These are phyloP conservation scores for Pichia occidentalis DNA, from an alignment of 805 yeast genomes.

Conservation along the genomic window DNA sequence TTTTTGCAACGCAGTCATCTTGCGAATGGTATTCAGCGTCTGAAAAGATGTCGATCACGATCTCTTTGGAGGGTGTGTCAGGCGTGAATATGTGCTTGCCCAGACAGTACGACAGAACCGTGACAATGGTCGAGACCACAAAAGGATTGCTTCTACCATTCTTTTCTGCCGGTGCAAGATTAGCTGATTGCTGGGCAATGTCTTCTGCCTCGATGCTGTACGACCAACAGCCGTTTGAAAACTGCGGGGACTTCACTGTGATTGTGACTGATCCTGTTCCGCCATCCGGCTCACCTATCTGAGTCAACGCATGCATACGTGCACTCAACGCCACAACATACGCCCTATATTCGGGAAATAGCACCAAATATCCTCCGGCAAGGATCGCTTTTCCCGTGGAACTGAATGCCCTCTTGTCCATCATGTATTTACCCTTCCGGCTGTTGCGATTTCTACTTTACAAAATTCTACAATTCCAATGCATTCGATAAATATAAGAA, in stretches of 20 bases:
- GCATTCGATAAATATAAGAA: too few species aligned
- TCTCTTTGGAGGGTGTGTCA: slow-evolving; percentile 27
- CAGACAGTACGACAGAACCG: slow-evolving; percentile 46
- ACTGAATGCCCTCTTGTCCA: slow-evolving; percentile 48
- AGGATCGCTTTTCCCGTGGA: slow-evolving; percentile 95
- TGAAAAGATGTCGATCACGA: slow-evolving; percentile 58
- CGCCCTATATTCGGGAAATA: slow-evolving; percentile 68
- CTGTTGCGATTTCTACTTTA: neutral
- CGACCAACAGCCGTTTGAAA: slow-evolving; percentile 61
- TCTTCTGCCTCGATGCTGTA: slow-evolving; percentile 33
- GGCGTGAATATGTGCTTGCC: slow-evolving; percentile 19
- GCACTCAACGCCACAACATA: slow-evolving; percentile 84
- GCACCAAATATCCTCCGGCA: slow-evolving; percentile 91
- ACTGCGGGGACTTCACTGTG: slow-evolving; percentile 68
- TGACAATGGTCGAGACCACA: slow-evolving; percentile 53
- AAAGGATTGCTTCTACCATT: slow-evolving; percentile 56
- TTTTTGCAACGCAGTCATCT: slow-evolving; percentile 33
- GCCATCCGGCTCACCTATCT: slow-evolving; percentile 9
- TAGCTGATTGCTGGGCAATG: slow-evolving; percentile 10
- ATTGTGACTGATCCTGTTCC: slow-evolving; percentile 25
- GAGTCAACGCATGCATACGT: slow-evolving; percentile 69
- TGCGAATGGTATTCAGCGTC: slow-evolving; percentile 90
- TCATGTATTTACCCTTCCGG: neutral
- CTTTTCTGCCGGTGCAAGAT: slow-evolving; percentile 10
- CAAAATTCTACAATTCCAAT: too few species aligned